Conservation (phyloP, 2,329 filamentous ascomycete genomes). For the Fusarium xyrophilum region DNA sequence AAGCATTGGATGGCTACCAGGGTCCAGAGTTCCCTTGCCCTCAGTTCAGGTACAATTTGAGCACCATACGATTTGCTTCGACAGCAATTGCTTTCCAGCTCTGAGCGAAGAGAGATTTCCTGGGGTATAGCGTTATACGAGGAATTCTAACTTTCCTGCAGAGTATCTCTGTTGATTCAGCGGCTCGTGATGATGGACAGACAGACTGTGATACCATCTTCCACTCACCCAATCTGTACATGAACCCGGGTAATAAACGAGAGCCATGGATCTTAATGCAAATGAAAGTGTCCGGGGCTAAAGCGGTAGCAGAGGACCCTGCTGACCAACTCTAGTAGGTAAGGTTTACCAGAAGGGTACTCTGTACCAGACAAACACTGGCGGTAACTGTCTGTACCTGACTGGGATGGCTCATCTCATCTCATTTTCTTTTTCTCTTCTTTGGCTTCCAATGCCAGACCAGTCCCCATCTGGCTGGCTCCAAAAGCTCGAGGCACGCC, state of each 20-base stretch:
- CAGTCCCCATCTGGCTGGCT: slow-evolving; percentile 25
- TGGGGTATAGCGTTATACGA: neutral
- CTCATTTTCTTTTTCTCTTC: slow-evolving; percentile 29
- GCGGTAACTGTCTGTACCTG: slow-evolving; percentile 6
- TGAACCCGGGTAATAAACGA: slow-evolving; percentile 8
- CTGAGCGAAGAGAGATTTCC: neutral
- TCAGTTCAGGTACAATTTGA: slow-evolving; percentile 12
- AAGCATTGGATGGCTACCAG: slow-evolving; percentile 6
- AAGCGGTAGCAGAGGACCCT: slow-evolving; percentile 15
- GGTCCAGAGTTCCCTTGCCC: slow-evolving; percentile 9
- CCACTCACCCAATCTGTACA: neutral
- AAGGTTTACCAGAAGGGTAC: slow-evolving; percentile 10
- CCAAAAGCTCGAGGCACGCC: slow-evolving; percentile 21
- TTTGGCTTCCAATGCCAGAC: slow-evolving; percentile 24
- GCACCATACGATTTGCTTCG: neutral
- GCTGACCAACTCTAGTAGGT: slow-evolving; percentile 21
- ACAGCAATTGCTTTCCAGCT: neutral
- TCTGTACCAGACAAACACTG: slow-evolving; percentile 4
- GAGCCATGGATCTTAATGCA: slow-evolving; percentile 10
- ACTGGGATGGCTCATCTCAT: slow-evolving; percentile 23
- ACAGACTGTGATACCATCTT: neutral
- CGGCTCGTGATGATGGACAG: neutral
- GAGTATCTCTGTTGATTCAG: neutral
- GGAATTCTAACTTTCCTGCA: neutral
- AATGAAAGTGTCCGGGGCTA: slow-evolving; percentile 27